Percentiles rank a stretch among this genome's conserved stretches.
These are phyloP conservation scores for Phycomyces nitens DNA, from an alignment of 192 early-diverging fungal species.

Conservation along the genomic window DNA sequence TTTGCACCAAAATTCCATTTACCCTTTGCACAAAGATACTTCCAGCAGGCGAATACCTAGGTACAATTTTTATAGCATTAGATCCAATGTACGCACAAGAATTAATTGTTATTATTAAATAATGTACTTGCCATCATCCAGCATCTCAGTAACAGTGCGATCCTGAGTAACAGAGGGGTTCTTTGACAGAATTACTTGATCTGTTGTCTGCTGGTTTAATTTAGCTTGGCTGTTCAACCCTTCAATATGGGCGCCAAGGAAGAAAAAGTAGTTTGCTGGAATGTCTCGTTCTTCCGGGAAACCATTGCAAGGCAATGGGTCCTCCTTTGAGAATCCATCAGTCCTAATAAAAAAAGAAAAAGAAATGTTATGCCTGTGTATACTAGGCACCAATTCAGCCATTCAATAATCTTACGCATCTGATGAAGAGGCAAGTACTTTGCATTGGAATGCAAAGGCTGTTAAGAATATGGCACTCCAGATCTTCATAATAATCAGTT, in stretches of 20 bases:
- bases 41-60: not conserved
- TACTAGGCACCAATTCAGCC: not conserved
- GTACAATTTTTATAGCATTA: not conserved
- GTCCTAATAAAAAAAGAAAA: not conserved
- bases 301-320: constrained; percentile 14
- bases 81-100: not conserved
- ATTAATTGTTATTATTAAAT: not conserved
- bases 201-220: not conserved
- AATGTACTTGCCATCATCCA: not conserved
- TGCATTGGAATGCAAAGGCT: not conserved
- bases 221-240: too few relatives aligned
- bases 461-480: not conserved
- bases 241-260: not conserved
- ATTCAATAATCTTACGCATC: not conserved
- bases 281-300: constrained; percentile 6
- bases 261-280: constrained; percentile 9
- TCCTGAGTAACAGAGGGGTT: not conserved
- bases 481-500: not conserved
- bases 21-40: not conserved
- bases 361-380: not conserved
- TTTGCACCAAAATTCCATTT: not conserved
- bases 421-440: not conserved
- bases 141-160: constrained; percentile 9
- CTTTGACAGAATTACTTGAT: not conserved
- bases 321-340: not conserved